Conservation (phyloP, 257 asterid genomes). For the Paulownia fortunei region DNA sequence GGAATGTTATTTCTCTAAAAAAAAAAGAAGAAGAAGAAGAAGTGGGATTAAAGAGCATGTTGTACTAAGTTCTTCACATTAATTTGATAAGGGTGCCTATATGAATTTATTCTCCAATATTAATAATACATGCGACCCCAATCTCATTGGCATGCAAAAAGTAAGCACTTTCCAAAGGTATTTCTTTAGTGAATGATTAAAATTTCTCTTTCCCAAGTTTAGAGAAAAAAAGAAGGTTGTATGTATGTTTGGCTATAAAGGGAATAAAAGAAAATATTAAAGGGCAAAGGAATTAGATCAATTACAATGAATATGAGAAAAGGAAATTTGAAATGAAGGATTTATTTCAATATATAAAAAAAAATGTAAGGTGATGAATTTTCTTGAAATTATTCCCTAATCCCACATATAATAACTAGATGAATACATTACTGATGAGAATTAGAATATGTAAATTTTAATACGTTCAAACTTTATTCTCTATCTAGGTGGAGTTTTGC, state of each 20-base stretch:
- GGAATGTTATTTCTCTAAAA: not conserved
- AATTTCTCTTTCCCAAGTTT: slow-evolving; percentile 11
- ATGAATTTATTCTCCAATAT: slow-evolving; percentile 47
- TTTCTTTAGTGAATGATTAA: slow-evolving; percentile 21
- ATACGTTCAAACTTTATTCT: slow-evolving; percentile 31
- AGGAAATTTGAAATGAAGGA: slow-evolving; percentile 51
- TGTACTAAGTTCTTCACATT: too few relatives aligned
- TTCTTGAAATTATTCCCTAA: slow-evolving; percentile 27
- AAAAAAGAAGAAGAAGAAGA: too few relatives aligned
- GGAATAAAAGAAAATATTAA: slow-evolving; percentile 44
- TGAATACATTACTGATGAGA: slow-evolving; percentile 30
- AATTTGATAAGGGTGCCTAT: too few relatives aligned
- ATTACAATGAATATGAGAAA: slow-evolving; percentile 45
- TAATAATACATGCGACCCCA: slow-evolving; percentile 30
- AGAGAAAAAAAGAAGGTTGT: not conserved
- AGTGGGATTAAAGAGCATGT: too few relatives aligned
- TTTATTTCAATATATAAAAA: slow-evolving; percentile 37
- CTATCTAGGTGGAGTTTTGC: slow-evolving; percentile 21
- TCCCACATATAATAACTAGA: slow-evolving; percentile 33
- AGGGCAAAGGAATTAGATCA: slow-evolving; percentile 39
- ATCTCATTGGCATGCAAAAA: slow-evolving; percentile 44
- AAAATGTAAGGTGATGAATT: too few relatives aligned
- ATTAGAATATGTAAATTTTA: slow-evolving; percentile 29
- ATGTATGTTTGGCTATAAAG: slow-evolving; percentile 35
- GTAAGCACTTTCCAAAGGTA: slow-evolving; percentile 27